Percentiles rank a stretch among this genome's conserved stretches.
These are phyloP conservation scores for Solanum piurae DNA, from an alignment of 257 asterid species.

Conservation along the genomic window DNA sequence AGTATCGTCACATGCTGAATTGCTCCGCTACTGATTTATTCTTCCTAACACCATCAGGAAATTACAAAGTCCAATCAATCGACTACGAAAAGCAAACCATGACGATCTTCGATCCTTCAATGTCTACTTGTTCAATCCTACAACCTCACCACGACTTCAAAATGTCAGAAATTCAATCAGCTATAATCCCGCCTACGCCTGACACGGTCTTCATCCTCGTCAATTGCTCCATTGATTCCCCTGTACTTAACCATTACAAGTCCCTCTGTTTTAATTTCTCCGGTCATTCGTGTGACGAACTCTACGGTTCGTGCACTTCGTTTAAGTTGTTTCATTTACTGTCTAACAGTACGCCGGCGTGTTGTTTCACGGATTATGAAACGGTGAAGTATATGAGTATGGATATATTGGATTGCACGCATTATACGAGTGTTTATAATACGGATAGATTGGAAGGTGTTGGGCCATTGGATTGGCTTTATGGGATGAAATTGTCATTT, in stretches of 20 bases:
- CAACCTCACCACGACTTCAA: conserved; percentile 84
- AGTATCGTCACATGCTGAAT: conserved; percentile 60
- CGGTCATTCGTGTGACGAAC: conserved; percentile 81
- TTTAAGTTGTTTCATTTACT: conserved; percentile 60
- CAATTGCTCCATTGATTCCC: conserved; percentile 84
- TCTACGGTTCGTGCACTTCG: conserved; percentile 60
- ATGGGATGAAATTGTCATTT: conserved; percentile 61
- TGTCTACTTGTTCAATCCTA: conserved; percentile 89
- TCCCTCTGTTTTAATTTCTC: conserved; percentile 65
- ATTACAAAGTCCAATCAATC: conserved; percentile 63
- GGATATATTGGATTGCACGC: conserved; percentile 79
- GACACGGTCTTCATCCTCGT: conserved; percentile 76
- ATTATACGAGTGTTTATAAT: conserved; percentile 69
- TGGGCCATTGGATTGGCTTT: conserved; percentile 75
- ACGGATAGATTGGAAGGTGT: conserved; percentile 52
- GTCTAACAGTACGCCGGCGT: conserved; percentile 43
- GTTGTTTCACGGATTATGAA: conserved; percentile 71
- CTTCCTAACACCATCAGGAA: conserved; percentile 80
- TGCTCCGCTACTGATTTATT: conserved; percentile 55
- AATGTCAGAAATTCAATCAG: conserved; percentile 67
- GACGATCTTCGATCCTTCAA: conserved; percentile 59
- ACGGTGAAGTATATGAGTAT: conserved; percentile 79
- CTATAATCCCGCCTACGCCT: conserved; percentile 63
- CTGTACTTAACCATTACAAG: conserved; percentile 68
- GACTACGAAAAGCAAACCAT: conserved; percentile 42